phyloP scores from a whole-genome alignment of 768 basidiomycete species.

The Cystobasidium tubakii region DNA sequence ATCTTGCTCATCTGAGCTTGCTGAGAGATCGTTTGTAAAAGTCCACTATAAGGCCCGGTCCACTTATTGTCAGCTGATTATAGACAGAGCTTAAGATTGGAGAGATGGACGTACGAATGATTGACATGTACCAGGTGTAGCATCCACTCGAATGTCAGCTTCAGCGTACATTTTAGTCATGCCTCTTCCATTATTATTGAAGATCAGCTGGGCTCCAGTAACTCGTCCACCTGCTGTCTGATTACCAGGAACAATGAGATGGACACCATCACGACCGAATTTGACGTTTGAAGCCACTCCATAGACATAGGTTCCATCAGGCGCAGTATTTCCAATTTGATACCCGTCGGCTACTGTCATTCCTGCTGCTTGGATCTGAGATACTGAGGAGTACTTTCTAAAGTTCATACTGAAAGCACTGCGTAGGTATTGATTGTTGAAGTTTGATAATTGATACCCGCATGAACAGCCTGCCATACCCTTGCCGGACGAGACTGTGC shows the following conservation, averaged over 20 bases:
- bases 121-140: constrained; percentile 2
- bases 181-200: not conserved
- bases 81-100: too few species aligned
- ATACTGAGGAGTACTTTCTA: not conserved
- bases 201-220: not conserved
- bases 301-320: constrained; percentile 7
- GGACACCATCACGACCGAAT: not conserved
- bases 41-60: constrained; percentile 3
- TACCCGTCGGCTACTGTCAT: not conserved
- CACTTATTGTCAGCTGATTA: too few species aligned
- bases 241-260: constrained; percentile 12
- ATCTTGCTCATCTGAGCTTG: constrained; percentile 2
- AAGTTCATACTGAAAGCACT: not conserved
- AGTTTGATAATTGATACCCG: not conserved
- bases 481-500: not conserved
- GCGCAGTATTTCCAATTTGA: constrained; percentile 12
- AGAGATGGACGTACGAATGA: not conserved
- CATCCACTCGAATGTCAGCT: not conserved
- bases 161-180: constrained; percentile 7
- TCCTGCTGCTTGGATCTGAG: not conserved
- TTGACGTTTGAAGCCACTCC: not conserved
- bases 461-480: not conserved
- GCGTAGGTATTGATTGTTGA: not conserved
- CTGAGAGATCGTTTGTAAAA: not conserved
- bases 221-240: not conserved